These are phyloP conservation scores for Hura crepitans DNA, from an alignment of 441 rosid species.

Conservation along the genomic window DNA sequence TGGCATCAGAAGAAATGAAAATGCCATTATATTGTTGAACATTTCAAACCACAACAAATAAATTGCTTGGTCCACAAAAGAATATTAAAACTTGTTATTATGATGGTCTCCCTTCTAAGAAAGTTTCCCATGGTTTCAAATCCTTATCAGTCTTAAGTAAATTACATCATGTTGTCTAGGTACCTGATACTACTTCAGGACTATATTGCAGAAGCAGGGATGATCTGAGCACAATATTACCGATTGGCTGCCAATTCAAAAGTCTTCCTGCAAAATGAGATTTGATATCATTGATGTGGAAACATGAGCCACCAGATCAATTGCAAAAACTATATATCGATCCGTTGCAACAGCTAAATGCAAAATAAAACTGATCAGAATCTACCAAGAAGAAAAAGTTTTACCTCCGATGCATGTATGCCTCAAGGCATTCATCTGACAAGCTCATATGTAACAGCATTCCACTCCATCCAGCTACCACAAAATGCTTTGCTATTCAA, in stretches of 20 bases:
- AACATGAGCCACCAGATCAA: not conserved
- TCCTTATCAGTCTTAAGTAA: not conserved
- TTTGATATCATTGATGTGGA: not conserved
- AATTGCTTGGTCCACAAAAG: not conserved
- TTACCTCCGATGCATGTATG: constrained; percentile 7
- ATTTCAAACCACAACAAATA: not conserved
- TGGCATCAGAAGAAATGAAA: not conserved
- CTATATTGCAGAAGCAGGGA: not conserved
- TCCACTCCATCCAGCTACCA: constrained; percentile 1
- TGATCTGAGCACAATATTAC: not conserved
- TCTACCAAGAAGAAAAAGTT: constrained; percentile 8
- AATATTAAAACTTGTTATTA: not conserved
- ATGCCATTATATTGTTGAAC: not conserved
- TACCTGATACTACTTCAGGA: constrained; percentile 6
- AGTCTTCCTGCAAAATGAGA: constrained; percentile 9
- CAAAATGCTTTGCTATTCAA: not conserved
- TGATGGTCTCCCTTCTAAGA: not conserved
- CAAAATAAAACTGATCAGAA: not conserved
- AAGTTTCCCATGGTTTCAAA: not conserved
- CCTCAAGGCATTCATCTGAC: not conserved
- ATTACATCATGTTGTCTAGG: not conserved
- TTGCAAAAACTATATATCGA: not conserved
- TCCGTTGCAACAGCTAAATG: not conserved
- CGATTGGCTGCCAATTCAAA: not conserved
- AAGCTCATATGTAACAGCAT: not conserved